Conservation (phyloP, 2,329 filamentous ascomycete genomes). For the Paecilomyces fulvus region DNA sequence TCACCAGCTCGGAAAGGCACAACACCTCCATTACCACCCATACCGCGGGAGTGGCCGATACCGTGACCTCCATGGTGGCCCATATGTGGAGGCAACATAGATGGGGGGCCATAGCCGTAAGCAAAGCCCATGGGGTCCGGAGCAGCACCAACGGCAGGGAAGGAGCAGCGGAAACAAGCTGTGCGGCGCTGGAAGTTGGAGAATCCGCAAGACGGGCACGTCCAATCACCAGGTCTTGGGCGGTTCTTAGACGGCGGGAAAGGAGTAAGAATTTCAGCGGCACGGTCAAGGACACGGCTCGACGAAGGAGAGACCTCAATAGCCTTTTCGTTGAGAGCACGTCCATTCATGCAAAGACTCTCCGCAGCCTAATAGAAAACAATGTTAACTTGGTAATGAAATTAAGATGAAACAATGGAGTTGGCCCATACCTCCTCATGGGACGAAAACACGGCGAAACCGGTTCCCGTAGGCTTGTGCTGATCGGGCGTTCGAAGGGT, state of each 20-base stretch:
- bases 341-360: constrained; percentile 97
- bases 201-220: constrained; percentile 96
- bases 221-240: constrained; percentile 95
- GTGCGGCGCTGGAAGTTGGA: constrained; percentile 99
- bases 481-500: constrained; percentile 95
- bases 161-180: constrained; percentile 97
- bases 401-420: constrained; percentile 5
- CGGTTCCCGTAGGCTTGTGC: constrained; percentile 97
- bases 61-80: constrained; percentile 50
- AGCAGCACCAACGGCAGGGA: constrained; percentile 81
- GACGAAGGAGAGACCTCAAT: constrained; percentile 97
- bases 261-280: constrained; percentile 88
- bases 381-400: constrained; percentile 1
- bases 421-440: constrained; percentile 78
- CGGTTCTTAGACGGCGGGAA: constrained; percentile 99
- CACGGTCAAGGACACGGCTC: constrained; percentile 91
- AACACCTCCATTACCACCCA: constrained; percentile 68
- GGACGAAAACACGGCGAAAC: constrained; percentile 96
- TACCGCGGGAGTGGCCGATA: constrained; percentile 50
- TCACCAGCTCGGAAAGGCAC: constrained; percentile 97
- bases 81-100: constrained; percentile 73
- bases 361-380: constrained; percentile 70
- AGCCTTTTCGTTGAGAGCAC: constrained; percentile 95
- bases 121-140: constrained; percentile 66
- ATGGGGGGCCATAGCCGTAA: constrained; percentile 54